A percentile compares a stretch with the other conserved stretches of the same genome.
Conservation (phyloP, 495 filamentous ascomycete genomes). For the Hypoxylon rickii region DNA sequence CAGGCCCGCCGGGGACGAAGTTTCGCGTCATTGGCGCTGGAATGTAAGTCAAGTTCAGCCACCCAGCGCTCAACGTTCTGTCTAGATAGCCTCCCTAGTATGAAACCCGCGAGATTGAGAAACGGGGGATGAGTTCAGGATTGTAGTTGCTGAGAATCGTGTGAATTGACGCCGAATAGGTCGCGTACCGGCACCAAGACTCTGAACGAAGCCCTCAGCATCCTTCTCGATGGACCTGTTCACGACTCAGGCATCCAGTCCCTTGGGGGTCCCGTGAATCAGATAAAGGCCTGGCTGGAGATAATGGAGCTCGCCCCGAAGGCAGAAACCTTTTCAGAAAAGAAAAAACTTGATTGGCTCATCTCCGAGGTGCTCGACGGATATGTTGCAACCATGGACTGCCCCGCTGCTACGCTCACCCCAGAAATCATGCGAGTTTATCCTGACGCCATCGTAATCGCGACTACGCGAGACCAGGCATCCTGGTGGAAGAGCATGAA, state of each 20-base stretch:
- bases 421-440: slow-evolving; percentile 45
- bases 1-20: slow-evolving; percentile 37
- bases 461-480: slow-evolving; percentile 38
- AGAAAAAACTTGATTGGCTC: slow-evolving; percentile 42
- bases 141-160: too few species aligned
- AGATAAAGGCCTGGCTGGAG: slow-evolving; percentile 38
- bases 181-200: slow-evolving; percentile 43
- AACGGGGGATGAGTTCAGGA: too few species aligned
- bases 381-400: slow-evolving; percentile 46
- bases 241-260: slow-evolving; percentile 42
- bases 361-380: slow-evolving; percentile 40
- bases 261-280: slow-evolving; percentile 31
- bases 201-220: slow-evolving; percentile 37
- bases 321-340: slow-evolving; percentile 32
- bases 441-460: slow-evolving; percentile 45
- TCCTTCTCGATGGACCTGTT: slow-evolving; percentile 38
- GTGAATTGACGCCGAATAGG: slow-evolving; percentile 30
- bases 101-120: too few species aligned
- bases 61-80: background rate
- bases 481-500: slow-evolving; percentile 43
- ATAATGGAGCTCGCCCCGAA: slow-evolving; percentile 41
- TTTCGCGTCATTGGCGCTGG: slow-evolving; percentile 42
- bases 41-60: slow-evolving; percentile 34
- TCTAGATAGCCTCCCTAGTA: too few species aligned
- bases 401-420: slow-evolving; percentile 39